Evolutionary conservation across 352 stramenopile genomes (phyloP), one percentile per base, ranked within the genome.

Genomic region (Globisporangium canariense): DNA sequence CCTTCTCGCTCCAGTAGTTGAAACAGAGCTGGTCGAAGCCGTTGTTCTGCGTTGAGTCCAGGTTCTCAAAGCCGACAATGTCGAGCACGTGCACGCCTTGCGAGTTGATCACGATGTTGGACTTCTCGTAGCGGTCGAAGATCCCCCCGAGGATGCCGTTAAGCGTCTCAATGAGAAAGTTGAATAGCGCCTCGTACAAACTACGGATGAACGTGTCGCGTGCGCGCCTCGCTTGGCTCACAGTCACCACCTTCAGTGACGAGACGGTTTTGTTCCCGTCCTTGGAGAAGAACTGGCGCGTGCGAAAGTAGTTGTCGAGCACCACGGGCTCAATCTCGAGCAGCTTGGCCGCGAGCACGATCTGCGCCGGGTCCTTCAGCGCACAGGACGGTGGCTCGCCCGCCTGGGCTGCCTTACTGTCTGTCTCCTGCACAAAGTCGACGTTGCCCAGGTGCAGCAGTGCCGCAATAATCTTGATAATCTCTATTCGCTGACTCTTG

Each of bases 1-100:
- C 79, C 47, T 93, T 94, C 64, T 94, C 83, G 60, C 82, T 89
- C 86, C 86, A 94, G 64, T 94, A 94, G 52, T 94, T 91, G 55
- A 85, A 86, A 53, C 83, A 91, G 11, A 93, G 71, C 65, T 91
- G 82, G 58, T 93, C 82, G 50, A 94, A 91, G 20, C 80, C 83
- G 51, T 90, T 90, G 41, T 81, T 65, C 13, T 60, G 51, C n/a
- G 73, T 68, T 5, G 71, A 68, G 25, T 86, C 79, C 11, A 91
- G 54, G 46, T 78, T 83, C 52, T 91, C 80, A 40, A 91, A 91
- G 4, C 86, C 86, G 20, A 90, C 81, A 66, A 88, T 88, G 67
- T 94, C 86, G 22, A 93, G 68, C 38, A 94, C 81, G 58, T 94
- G 86, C 18, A 94, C 83, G 30, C 83, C 86, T 69, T 91, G 83